Evolutionary conservation across 495 filamentous ascomycete species (phyloP).

Genomic region (Penicillium silybi): DNA sequence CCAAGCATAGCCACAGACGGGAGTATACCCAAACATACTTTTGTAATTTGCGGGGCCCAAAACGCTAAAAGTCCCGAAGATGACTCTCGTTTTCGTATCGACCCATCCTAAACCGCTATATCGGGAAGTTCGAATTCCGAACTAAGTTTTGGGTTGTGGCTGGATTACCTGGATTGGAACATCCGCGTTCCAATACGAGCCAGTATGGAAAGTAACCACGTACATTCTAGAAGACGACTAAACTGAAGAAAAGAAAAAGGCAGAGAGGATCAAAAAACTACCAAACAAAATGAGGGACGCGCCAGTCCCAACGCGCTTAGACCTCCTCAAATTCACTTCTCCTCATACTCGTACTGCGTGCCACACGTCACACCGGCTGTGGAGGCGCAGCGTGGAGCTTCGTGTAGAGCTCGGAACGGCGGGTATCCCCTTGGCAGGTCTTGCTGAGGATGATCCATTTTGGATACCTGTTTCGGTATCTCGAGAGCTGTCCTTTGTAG

Average conservation of each 20-base stretch:
- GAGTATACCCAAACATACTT: neutral
- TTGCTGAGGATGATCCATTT: neutral
- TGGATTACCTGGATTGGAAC: neutral
- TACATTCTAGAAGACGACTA: too few species aligned
- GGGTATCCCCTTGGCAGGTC: neutral
- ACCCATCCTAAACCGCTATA: too few species aligned
- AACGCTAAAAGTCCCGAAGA: neutral
- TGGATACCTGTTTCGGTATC: neutral
- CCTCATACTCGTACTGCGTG: too few species aligned
- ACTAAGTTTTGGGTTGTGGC: neutral
- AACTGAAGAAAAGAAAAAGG: too few species aligned
- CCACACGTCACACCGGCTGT: too few species aligned
- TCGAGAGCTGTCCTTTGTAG: neutral
- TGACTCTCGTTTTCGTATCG: neutral
- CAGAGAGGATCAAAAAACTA: too few species aligned
- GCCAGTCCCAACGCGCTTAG: too few species aligned
- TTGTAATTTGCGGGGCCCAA: neutral
- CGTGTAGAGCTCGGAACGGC: neutral
- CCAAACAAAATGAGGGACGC: too few species aligned
- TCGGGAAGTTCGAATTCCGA: too few species aligned
- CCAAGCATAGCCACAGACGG: neutral
- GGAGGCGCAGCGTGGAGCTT: neutral
- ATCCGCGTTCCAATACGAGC: neutral
- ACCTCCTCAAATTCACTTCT: too few species aligned
- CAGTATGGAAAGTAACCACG: too few species aligned